These are phyloP conservation scores for Mychonastes homosphaera DNA, from an alignment of 139 green algal species.

Conservation along the genomic window DNA sequence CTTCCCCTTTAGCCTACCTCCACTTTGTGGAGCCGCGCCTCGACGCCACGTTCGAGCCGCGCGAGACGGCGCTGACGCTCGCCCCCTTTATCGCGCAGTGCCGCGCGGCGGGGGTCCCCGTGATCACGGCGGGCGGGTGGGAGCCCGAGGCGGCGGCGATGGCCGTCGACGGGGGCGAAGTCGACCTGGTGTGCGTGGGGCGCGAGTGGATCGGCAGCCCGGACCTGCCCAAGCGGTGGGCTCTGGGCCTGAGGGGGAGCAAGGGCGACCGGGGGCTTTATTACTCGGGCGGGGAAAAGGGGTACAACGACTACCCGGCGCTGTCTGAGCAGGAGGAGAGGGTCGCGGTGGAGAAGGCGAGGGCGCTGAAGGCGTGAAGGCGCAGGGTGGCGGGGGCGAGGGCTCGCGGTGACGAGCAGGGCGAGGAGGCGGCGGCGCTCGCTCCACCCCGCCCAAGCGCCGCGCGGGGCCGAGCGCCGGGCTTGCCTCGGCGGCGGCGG, in stretches of 20 bases:
- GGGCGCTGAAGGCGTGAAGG: too few species aligned
- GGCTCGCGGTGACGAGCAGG: too few species aligned
- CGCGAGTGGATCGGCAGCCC: neutral
- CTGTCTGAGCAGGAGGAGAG: too few species aligned
- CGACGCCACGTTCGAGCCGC: constrained; percentile 9
- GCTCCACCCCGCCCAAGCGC: too few species aligned
- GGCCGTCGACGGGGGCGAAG: constrained; percentile 2
- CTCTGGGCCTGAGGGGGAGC: neutral
- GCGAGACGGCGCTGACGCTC: neutral
- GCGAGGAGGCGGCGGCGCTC: too few species aligned
- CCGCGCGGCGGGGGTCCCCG: neutral
- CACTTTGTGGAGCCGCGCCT: neutral
- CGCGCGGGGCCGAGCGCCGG: too few species aligned
- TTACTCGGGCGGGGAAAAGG: too few species aligned
- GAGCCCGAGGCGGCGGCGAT: neutral
- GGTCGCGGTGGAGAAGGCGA: too few species aligned
- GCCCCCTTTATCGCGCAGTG: neutral
- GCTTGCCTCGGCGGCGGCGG: too few species aligned
- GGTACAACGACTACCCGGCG: too few species aligned
- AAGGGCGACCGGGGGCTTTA: too few species aligned
- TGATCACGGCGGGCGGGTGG: neutral
- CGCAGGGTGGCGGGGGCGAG: too few species aligned
- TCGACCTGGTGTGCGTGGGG: constrained; percentile 5
- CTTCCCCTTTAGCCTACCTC: neutral
- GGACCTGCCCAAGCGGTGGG: neutral